Evolutionary conservation across 345 rosid genomes (phyloP), one percentile per base, ranked within the genome.

Genomic region (Barbarea vulgaris): DNA sequence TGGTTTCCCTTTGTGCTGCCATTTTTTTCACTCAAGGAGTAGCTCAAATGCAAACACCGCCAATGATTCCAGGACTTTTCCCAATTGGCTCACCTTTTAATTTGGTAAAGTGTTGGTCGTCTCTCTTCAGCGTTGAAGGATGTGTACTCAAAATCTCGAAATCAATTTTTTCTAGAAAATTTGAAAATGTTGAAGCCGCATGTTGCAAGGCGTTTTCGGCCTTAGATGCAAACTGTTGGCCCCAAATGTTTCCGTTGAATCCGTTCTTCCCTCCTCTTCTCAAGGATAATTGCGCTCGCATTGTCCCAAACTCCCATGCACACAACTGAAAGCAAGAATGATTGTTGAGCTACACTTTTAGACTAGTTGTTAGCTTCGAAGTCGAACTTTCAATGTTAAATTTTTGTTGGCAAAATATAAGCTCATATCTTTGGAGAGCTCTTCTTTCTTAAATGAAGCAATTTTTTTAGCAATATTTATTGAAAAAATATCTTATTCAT

Each of bases 121-220:
- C 72, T 56, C 65, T 74, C 25, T 53, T 73, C 34, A 30, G 0
- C 14, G 11, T 66, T 13, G 27, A 64, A 74, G 66, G 78, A 17
- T 74, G 78, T 56, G 63, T 74, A 14, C n/a, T n/a, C n/a, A n/a
- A n/a, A n/a, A n/a, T n/a, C 57, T 65, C 19, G 65, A 74, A n/a
- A 74, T 64, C 78, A 4, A 44, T 74, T 21, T 55, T 66, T 22
- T 64, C 72, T 1, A 56, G n/a, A n/a, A n/a, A n/a, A n/a, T n/a
- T n/a, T n/a, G 64, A 51, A 22, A 33, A 54, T 7, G 27, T 74
- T 6, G 65, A 57, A 41, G 28, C 25, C 6, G 36, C 74, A 1
- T 76, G 75, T 53, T 76, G 79, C 70, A 76, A 76, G 30, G 69
- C 34, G 28, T 51, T 76, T 39, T 31, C 12, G 9, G 13, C 22